Conservation (phyloP, 305 asterid species). For the Lippia alba region DNA sequence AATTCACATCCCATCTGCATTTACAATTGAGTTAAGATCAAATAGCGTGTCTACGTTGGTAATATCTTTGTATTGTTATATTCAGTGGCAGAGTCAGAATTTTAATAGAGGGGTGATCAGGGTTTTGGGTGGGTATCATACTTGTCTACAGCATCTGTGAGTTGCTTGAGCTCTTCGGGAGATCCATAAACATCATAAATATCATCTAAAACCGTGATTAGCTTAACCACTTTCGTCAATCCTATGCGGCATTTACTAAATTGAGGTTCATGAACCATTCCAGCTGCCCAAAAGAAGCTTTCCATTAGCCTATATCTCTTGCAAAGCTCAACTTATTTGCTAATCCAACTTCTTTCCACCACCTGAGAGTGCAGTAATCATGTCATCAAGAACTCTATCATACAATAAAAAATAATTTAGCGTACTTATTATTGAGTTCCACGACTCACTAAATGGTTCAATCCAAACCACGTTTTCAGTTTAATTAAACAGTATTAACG, state of each 20-base stretch:
- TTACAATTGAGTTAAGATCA: not conserved
- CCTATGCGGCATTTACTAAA: conserved; percentile 5
- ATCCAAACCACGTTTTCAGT: no score
- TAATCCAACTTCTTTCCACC: conserved; percentile 28
- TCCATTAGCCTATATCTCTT: conserved; percentile 29
- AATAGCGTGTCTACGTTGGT: no score
- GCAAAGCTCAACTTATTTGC: conserved; percentile 34
- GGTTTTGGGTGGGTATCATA: not conserved
- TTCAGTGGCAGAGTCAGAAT: no score
- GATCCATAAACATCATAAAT: conserved; percentile 31
- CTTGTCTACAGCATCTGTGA: conserved; percentile 24
- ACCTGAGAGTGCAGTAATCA: conserved; percentile 9
- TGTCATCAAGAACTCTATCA: no score
- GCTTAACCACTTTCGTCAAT: conserved; percentile 17
- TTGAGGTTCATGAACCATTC: conserved; percentile 20
- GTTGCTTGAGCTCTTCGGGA: conserved; percentile 14
- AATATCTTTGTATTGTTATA: no score
- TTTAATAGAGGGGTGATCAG: no score
- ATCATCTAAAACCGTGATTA: conserved; percentile 24
- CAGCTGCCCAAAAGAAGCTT: conserved; percentile 28
- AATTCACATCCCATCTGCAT: conserved; percentile 29
- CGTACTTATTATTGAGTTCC: no score
- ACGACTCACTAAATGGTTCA: no score
- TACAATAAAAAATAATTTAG: no score
- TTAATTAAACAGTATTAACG: no score